Base-by-base conservation (phyloP, 805 yeast species). In the Geotrichum ghanense region DNA sequence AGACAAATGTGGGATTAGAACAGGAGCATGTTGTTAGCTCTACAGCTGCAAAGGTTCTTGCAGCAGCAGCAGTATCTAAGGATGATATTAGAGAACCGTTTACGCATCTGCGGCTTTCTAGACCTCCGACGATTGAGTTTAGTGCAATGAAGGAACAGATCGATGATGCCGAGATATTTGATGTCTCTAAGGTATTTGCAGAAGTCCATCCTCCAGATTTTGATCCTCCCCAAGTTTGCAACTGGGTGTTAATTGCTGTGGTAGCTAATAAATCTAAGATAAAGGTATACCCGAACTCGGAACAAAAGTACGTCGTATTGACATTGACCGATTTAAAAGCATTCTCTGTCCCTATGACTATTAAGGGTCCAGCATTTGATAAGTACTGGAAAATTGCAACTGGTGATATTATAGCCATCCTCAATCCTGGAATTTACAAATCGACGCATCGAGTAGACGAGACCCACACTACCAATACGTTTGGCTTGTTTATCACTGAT, bases 181-280 rank as follows among this genome's bases (percentile, higher is more conserved):
- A 83, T 37, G 59, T 85, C 2, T 73, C 74, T 7, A 77, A 79
- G 52, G 60, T 83, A 2, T 70, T 76, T 53, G 81, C 86, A 1
- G 78, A 79, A 51, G 78, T 88, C 1, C 53, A 60, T 23, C 81
- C 92, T 1, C 92, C 95, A 0, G 68, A 75, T 19, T 88, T 74
- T 57, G 59, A 64, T 3, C 25, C 25, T 20, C 83, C 83, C 42
- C 95, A 95, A 0, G 64, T 65, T 1, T 80, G 81, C 55, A 88
- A 89, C 58, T 88, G 87, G 83, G 80, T 81, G n/a, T 73, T 79
- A 1, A 56, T 81, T n/a, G 97, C 95, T 1, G 69, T 84, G 2
- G 67, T 89, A 0, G 66, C 77, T 3, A 56, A 60, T 19, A 87
- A 87, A 56, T 66, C 78, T 3, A 75, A 69, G 5, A 70, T 81